These are phyloP conservation scores for Tardiomyces blankii DNA, from an alignment of 1,139 yeast genomes.

Conservation along the genomic window DNA sequence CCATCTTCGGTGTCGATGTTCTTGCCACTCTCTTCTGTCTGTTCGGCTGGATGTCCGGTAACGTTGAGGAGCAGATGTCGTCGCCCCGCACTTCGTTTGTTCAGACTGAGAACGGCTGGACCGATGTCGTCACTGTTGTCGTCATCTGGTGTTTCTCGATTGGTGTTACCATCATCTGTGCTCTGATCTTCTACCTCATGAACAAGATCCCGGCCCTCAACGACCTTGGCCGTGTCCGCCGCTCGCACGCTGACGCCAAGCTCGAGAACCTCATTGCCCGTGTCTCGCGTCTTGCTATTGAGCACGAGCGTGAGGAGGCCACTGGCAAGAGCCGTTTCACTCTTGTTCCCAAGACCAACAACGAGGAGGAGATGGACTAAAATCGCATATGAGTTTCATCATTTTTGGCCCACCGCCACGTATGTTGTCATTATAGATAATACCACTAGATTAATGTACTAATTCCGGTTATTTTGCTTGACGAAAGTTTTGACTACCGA, in stretches of 20 bases:
- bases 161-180: constrained; percentile 92
- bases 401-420: not conserved
- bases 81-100: constrained; percentile 20
- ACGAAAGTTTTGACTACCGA: not conserved
- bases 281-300: constrained; percentile 27
- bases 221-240: constrained; percentile 24
- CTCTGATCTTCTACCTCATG: constrained; percentile 91
- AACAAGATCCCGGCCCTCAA: constrained; percentile 20
- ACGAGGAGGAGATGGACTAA: constrained; percentile 27
- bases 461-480: not conserved
- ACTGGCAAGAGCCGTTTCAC: constrained; percentile 23
- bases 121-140: constrained; percentile 87
- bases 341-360: constrained; percentile 22
- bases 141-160: constrained; percentile 92
- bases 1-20: constrained; percentile 57
- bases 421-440: not conserved
- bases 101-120: constrained; percentile 66
- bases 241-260: constrained; percentile 22
- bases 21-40: constrained; percentile 64
- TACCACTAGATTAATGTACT: not conserved
- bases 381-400: not conserved
- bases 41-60: constrained; percentile 90
- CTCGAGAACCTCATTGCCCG: constrained; percentile 27
- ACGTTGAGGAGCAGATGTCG: constrained; percentile 20
- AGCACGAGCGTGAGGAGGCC: constrained; percentile 25